Conservation (phyloP, 169 alveolate species). For the Cryptosporidium felis region DNA sequence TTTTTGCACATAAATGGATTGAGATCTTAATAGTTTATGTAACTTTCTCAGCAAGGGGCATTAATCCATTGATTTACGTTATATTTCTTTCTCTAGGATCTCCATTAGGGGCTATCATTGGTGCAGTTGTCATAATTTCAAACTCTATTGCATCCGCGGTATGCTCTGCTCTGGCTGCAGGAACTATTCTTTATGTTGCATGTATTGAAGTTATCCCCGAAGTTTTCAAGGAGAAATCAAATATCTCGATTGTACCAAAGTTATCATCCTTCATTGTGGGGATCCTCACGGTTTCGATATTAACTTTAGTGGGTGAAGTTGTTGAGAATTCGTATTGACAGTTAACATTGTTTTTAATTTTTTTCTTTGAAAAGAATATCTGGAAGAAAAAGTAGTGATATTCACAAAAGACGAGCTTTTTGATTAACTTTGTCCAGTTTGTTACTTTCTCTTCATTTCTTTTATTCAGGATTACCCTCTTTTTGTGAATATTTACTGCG, state of each 20-base stretch:
- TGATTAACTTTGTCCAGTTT: no score
- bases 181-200: conserved; percentile 61
- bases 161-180: conserved; percentile 65
- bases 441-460: no score
- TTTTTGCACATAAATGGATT: conserved; percentile 71
- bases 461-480: no score
- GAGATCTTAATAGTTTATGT: conserved; percentile 43
- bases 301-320: conserved; percentile 33
- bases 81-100: conserved; percentile 37
- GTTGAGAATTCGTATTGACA: conserved; percentile 29
- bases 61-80: conserved; percentile 19
- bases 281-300: conserved; percentile 5
- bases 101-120: conserved; percentile 46
- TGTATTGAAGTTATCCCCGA: conserved; percentile 69
- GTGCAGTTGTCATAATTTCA: conserved; percentile 32
- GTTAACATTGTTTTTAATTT: no score
- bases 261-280: conserved; percentile 34
- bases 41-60: conserved; percentile 21
- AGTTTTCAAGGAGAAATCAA: conserved; percentile 24
- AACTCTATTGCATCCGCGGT: conserved; percentile 28
- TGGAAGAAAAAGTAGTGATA: no score
- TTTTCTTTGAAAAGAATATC: no score
- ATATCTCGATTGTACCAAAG: neutral
- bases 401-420: no score
- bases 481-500: no score